A percentile compares a stretch with the other conserved stretches of the same genome.
Conservation (phyloP, 1,284 basidiomycete genomes). For the Flammula alnicola region DNA sequence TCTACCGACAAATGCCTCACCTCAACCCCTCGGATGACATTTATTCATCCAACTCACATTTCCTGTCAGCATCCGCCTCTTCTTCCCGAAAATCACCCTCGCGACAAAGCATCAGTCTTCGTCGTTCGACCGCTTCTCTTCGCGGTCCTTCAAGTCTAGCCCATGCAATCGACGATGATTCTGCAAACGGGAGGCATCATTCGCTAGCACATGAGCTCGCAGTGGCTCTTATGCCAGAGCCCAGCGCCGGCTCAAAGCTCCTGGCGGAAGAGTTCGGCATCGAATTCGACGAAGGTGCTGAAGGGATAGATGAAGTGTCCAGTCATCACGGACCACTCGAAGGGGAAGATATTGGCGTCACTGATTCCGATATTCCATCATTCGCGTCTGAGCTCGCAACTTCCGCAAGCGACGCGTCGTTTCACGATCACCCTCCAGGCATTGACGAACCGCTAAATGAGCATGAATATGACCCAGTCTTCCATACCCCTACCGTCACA, state of each 20-base stretch:
- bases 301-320: constrained; percentile 68
- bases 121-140: constrained; percentile 50
- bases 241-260: constrained; percentile 70
- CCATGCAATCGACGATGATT: constrained; percentile 36
- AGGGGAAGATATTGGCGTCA: constrained; percentile 30
- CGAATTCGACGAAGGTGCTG: constrained; percentile 83
- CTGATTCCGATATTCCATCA: constrained; percentile 36
- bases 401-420: constrained; percentile 25
- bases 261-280: constrained; percentile 85
- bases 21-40: constrained; percentile 35
- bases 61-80: constrained; percentile 30
- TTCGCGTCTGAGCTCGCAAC: constrained; percentile 40
- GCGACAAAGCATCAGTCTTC: constrained; percentile 45
- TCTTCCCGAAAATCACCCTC: constrained; percentile 51
- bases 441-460: constrained; percentile 23
- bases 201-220: constrained; percentile 85
- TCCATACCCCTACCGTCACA: constrained; percentile 41
- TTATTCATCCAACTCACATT: constrained; percentile 32
- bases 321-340: constrained; percentile 31
- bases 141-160: constrained; percentile 36
- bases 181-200: constrained; percentile 54
- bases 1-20: constrained; percentile 34
- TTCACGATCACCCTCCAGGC: constrained; percentile 30
- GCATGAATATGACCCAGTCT: constrained; percentile 48
- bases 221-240: constrained; percentile 82